phyloP scores from a whole-genome alignment of 176 grass and related monocot species.

The Oryza longistaminata region DNA sequence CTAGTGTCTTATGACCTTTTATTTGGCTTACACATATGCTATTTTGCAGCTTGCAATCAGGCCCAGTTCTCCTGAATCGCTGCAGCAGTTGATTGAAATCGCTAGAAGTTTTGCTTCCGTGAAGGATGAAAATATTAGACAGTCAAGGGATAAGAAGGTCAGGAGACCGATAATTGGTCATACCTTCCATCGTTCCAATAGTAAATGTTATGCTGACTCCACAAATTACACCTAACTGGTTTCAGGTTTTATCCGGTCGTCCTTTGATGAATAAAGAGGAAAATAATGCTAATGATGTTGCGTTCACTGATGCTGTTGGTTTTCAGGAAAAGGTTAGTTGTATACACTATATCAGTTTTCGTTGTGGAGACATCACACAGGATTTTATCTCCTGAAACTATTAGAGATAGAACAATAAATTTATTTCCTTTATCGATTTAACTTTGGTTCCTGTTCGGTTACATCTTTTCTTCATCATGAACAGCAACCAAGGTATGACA shows the following conservation, averaged over 20 bases:
- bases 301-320: conserved; percentile 58
- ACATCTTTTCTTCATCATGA: neutral
- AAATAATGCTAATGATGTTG: conserved; percentile 51
- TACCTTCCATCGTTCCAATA: neutral
- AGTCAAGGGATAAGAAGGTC: conserved; percentile 73
- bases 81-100: conserved; percentile 83
- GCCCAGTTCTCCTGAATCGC: conserved; percentile 80
- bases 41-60: conserved; percentile 74
- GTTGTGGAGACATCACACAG: neutral
- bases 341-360: neutral
- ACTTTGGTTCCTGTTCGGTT: neutral
- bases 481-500: neutral
- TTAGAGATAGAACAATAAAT: neutral
- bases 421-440: neutral
- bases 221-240: conserved; percentile 35
- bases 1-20: neutral
- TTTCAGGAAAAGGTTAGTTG: conserved; percentile 84
- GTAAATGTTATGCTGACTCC: neutral
- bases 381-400: neutral
- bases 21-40: conserved; percentile 5
- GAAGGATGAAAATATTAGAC: conserved; percentile 82
- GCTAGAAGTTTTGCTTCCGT: conserved; percentile 49
- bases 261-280: conserved; percentile 65
- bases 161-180: conserved; percentile 15
- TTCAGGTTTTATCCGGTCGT: conserved; percentile 63